These are phyloP conservation scores for Bruguiera gymnorhiza DNA, from an alignment of 345 rosid species.

Conservation along the genomic window DNA sequence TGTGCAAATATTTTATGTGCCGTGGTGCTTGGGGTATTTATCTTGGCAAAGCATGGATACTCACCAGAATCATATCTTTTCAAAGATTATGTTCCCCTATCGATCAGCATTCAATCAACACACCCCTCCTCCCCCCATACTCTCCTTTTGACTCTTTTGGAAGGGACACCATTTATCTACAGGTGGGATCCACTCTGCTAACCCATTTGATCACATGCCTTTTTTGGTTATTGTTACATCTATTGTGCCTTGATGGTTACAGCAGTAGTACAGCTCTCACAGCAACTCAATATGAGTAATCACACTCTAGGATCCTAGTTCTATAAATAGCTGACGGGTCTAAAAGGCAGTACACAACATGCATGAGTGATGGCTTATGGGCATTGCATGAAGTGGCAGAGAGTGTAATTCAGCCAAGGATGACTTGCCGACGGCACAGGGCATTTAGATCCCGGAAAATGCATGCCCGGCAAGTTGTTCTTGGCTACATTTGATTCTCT, in stretches of 20 bases:
- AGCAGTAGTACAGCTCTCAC: background rate
- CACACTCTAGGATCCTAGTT: no score
- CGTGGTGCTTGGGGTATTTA: background rate
- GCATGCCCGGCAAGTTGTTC: background rate
- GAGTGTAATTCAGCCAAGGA: slow-evolving; percentile 46
- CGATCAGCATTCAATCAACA: background rate
- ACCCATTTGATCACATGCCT: background rate
- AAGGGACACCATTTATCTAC: background rate
- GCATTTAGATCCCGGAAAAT: background rate
- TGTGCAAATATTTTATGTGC: no score
- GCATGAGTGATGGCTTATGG: background rate
- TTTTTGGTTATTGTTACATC: background rate
- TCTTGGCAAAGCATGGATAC: background rate
- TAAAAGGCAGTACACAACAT: background rate
- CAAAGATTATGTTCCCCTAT: slow-evolving; percentile 9
- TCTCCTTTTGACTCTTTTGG: background rate
- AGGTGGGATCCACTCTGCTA: slow-evolving; percentile 1
- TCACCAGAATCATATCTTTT: background rate
- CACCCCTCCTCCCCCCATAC: background rate
- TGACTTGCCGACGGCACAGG: slow-evolving; percentile 42
- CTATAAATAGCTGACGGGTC: slow-evolving; percentile 1
- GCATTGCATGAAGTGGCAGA: slow-evolving; percentile 37
- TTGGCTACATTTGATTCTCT: slow-evolving; percentile 17
- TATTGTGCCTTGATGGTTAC: background rate
- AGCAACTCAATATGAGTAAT: background rate